Evolutionary conservation across 768 basidiomycete genomes (phyloP).

Genomic region (Boletus sp.): DNA sequence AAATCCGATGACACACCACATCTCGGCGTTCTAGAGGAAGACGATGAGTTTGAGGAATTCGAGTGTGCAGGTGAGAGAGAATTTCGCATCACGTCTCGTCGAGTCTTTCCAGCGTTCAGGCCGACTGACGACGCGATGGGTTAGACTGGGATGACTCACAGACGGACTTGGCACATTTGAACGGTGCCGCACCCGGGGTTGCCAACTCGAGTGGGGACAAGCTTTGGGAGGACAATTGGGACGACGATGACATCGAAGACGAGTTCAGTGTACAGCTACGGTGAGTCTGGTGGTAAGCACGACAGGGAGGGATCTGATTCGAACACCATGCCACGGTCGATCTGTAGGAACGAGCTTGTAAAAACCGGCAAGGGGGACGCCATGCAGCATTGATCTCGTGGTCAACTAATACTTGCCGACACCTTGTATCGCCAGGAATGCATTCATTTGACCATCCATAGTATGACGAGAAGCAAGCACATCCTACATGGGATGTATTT

Average conservation of each 20-base stretch:
- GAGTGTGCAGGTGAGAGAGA: slow-evolving; percentile 62
- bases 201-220: slow-evolving; percentile 83
- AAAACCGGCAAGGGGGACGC: slow-evolving; percentile 52
- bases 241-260: slow-evolving; percentile 98
- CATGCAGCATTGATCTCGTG: slow-evolving; percentile 49
- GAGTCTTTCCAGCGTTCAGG: too few species aligned
- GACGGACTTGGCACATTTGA: slow-evolving; percentile 77
- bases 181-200: slow-evolving; percentile 66
- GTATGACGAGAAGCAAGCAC: neutral
- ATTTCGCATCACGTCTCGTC: neutral
- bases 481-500: neutral
- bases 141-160: slow-evolving; percentile 88
- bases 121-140: too few species aligned
- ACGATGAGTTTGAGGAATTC: slow-evolving; percentile 97
- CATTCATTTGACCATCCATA: neutral
- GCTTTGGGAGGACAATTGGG: slow-evolving; percentile 99
- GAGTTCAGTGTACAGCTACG: slow-evolving; percentile 94
- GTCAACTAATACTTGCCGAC: neutral
- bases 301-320: neutral
- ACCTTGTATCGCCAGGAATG: slow-evolving; percentile 8
- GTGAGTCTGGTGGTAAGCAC: slow-evolving; percentile 42
- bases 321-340: neutral
- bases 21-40: slow-evolving; percentile 91
- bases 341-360: slow-evolving; percentile 55
- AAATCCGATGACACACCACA: slow-evolving; percentile 51